phyloP scores from a whole-genome alignment of 495 filamentous ascomycete species.

The Collariella sp. region DNA sequence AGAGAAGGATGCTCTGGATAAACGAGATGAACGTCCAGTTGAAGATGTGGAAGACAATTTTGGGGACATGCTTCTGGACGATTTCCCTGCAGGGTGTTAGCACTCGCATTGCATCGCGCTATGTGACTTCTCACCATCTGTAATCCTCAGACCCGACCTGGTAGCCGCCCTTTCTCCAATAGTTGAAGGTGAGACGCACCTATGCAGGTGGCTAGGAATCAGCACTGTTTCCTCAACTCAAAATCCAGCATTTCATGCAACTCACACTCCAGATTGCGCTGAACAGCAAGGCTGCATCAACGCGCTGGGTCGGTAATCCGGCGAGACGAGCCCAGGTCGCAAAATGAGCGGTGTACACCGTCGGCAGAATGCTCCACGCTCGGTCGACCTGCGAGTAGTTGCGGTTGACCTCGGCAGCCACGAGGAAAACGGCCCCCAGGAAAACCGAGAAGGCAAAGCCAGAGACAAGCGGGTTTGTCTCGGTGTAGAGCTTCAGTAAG shows the following conservation, averaged over 20 bases:
- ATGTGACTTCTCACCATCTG: conserved; percentile 52
- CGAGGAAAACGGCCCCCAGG: conserved; percentile 58
- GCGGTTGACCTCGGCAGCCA: conserved; percentile 71
- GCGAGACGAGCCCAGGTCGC: conserved; percentile 65
- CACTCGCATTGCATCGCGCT: background rate
- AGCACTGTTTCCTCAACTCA: background rate
- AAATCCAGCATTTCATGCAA: background rate
- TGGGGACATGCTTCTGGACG: conserved; percentile 34
- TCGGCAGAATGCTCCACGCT: conserved; percentile 81
- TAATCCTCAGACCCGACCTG: conserved; percentile 85
- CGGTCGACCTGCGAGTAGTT: conserved; percentile 96
- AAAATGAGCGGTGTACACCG: conserved; percentile 84
- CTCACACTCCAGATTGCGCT: conserved; percentile 76
- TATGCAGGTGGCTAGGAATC: conserved; percentile 19
- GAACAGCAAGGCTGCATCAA: conserved; percentile 67
- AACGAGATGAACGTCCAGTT: conserved; percentile 83
- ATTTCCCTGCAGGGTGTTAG: conserved; percentile 34
- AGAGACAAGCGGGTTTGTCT: conserved; percentile 78
- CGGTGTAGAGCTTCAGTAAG: conserved; percentile 60
- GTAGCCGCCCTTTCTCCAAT: conserved; percentile 94
- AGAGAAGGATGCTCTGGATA: conserved; percentile 73
- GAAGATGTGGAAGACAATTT: conserved; percentile 64
- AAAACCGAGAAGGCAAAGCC: conserved; percentile 64
- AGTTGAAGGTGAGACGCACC: conserved; percentile 82
- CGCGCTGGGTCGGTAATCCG: conserved; percentile 59